These are phyloP conservation scores for Talaromyces amestolkiae DNA, from an alignment of 2,329 filamentous ascomycete genomes.

Conservation along the genomic window DNA sequence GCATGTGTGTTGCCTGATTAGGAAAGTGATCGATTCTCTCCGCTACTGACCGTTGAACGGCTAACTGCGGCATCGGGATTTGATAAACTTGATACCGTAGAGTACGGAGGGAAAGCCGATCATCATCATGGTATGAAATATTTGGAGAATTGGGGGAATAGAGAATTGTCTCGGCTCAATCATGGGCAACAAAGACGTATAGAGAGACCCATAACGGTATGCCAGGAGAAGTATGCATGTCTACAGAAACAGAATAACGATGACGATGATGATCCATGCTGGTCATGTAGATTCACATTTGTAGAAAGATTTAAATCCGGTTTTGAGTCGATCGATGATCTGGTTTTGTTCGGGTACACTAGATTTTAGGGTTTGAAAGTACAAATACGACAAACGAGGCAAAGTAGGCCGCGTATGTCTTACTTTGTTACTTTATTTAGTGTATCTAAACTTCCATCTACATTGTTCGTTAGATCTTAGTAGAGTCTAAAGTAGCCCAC, in stretches of 20 bases:
- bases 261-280: not conserved
- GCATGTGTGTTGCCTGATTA: not conserved
- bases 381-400: not conserved
- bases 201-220: too few relatives aligned
- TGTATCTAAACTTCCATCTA: not conserved
- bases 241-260: not conserved
- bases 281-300: not conserved
- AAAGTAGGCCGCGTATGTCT: not conserved
- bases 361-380: not conserved
- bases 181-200: too few relatives aligned
- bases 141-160: not conserved
- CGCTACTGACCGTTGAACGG: not conserved
- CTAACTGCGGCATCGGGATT: not conserved
- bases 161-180: too few relatives aligned
- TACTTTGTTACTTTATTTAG: not conserved
- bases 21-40: not conserved
- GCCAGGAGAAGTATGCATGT: not conserved
- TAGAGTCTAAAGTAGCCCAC: not conserved
- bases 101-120: not conserved
- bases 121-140: not conserved
- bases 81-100: not conserved
- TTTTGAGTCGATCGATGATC: not conserved
- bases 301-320: not conserved
- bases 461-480: not conserved
- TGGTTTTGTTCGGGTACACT: not conserved